Percentiles rank a stretch among this genome's conserved stretches.
phyloP scores from a whole-genome alignment of 2,329 filamentous ascomycete species.

The Aureobasidium sp. region DNA sequence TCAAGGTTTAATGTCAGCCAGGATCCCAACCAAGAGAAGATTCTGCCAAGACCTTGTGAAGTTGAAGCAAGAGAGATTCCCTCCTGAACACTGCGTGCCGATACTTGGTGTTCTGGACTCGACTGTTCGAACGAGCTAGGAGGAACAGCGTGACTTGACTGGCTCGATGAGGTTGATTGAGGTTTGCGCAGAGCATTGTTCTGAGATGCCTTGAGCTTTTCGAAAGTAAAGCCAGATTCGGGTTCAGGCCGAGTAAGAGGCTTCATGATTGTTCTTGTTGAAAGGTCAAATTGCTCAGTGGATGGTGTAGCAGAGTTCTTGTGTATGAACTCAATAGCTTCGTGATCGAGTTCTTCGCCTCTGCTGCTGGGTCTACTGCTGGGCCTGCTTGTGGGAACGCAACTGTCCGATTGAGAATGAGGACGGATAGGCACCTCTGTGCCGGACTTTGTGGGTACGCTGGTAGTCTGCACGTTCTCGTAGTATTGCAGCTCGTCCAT shows the following conservation, averaged over 20 bases:
- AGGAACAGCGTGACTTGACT: background rate
- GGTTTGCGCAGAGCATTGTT: background rate
- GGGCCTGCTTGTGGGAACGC: background rate
- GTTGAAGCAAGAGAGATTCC: background rate
- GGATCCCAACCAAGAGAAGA: background rate
- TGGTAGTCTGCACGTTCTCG: background rate
- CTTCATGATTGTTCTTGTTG: background rate
- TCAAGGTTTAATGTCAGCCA: conserved; percentile 6
- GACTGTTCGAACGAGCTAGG: background rate
- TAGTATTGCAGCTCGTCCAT: background rate
- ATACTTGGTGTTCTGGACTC: conserved; percentile 3
- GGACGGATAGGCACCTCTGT: background rate
- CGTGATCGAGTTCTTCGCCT: background rate
- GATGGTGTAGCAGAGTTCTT: background rate
- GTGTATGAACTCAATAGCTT: background rate
- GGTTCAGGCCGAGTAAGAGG: background rate
- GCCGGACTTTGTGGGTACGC: conserved; percentile 5
- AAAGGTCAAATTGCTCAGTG: background rate
- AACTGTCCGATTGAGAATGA: background rate
- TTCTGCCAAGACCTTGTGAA: background rate
- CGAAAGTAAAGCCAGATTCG: background rate
- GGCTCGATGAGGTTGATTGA: background rate
- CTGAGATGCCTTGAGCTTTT: background rate
- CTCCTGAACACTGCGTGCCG: background rate
- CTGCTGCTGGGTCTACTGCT: conserved; percentile 6